phyloP scores from a whole-genome alignment of 2,329 filamentous ascomycete species.

The Acrodontium crateriforme region DNA sequence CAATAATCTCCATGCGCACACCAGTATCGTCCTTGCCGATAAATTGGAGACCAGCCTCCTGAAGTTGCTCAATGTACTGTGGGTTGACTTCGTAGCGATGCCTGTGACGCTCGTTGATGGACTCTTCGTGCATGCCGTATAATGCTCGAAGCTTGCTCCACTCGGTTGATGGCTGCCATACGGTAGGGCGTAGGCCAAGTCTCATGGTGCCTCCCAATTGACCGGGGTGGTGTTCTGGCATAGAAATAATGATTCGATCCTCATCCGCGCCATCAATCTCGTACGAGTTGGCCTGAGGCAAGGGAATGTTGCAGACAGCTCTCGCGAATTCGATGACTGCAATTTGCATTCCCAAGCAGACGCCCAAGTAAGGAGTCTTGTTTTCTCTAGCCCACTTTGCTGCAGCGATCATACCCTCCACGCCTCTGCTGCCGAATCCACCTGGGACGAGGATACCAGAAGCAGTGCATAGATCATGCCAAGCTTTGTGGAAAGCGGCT shows the following conservation, averaged over 20 bases:
- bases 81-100: constrained; percentile 90
- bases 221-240: constrained; percentile 74
- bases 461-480: constrained; percentile 64
- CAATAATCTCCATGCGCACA: constrained; percentile 69
- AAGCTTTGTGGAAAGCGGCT: constrained; percentile 62
- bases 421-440: constrained; percentile 66
- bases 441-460: constrained; percentile 55
- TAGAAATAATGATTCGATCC: constrained; percentile 68
- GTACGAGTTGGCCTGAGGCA: constrained; percentile 38
- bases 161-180: constrained; percentile 62
- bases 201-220: constrained; percentile 80
- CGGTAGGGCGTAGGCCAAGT: constrained; percentile 58
- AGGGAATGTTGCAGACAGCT: constrained; percentile 50
- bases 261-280: constrained; percentile 47
- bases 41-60: constrained; percentile 57
- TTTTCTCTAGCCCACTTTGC: constrained; percentile 79
- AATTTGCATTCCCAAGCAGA: constrained; percentile 86
- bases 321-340: constrained; percentile 82
- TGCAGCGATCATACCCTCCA: constrained; percentile 74
- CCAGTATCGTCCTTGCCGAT: constrained; percentile 68
- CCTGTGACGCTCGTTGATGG: constrained; percentile 58
- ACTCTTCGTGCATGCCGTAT: constrained; percentile 42
- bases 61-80: constrained; percentile 53
- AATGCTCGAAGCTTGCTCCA: constrained; percentile 66
- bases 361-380: constrained; percentile 69